These are phyloP conservation scores for Globisporangium heterothallicum DNA, from an alignment of 352 stramenopile species.

Conservation along the genomic window DNA sequence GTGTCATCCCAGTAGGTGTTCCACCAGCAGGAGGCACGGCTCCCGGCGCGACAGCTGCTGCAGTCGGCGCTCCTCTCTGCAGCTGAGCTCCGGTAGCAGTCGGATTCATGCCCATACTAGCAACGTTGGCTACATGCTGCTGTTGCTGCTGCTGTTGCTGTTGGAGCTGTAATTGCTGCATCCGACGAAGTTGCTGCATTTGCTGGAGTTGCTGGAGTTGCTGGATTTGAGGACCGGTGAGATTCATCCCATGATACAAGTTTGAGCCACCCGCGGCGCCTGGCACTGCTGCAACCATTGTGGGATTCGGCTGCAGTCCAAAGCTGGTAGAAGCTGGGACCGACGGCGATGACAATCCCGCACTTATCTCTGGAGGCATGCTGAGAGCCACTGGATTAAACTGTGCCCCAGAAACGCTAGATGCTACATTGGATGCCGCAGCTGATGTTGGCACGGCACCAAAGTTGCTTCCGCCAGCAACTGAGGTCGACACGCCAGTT, in stretches of 20 bases:
- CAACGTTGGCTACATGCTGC: slow-evolving; percentile 21
- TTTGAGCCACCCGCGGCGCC: slow-evolving; percentile 27
- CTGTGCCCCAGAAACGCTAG: slow-evolving; percentile 15
- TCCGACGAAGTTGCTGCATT: slow-evolving; percentile 77
- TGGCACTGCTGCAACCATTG: slow-evolving; percentile 31
- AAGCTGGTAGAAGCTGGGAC: slow-evolving; percentile 32
- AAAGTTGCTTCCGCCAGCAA: slow-evolving; percentile 10
- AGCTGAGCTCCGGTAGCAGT: slow-evolving; percentile 9
- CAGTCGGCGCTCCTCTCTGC: slow-evolving; percentile 7
- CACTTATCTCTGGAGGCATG: slow-evolving; percentile 70
- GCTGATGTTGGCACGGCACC: slow-evolving; percentile 23
- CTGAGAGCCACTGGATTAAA: slow-evolving; percentile 62
- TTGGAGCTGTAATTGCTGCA: slow-evolving; percentile 67
- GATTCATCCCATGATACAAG: slow-evolving; percentile 75
- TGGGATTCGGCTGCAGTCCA: slow-evolving; percentile 29
- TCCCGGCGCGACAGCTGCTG: slow-evolving; percentile 13
- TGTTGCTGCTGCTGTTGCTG: slow-evolving; percentile 32
- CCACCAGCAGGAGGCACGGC: slow-evolving; percentile 22
- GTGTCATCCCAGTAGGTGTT: slow-evolving; percentile 44
- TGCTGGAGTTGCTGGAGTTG: slow-evolving; percentile 85
- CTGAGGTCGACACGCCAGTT: slow-evolving; percentile 7
- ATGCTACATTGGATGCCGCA: slow-evolving; percentile 19
- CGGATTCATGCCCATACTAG: slow-evolving; percentile 14
- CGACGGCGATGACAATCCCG: slow-evolving; percentile 19
- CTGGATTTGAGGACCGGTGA: slow-evolving; percentile 70